Base-by-base conservation (phyloP, 257 asterid genomes). In the Ligustrum vulgare region DNA sequence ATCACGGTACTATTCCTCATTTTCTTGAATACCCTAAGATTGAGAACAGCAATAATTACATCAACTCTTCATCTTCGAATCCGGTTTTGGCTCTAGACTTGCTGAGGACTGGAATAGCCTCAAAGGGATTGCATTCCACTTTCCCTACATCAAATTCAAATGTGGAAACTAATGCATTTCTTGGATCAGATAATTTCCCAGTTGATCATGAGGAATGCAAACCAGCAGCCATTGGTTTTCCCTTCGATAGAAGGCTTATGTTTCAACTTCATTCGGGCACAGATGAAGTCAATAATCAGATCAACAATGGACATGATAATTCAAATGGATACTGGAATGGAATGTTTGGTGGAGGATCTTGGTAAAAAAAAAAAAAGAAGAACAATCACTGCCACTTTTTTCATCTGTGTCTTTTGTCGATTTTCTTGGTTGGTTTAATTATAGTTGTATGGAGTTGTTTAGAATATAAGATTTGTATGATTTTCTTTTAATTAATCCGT, bases 301-400 rank as follows among this genome's bases (percentile, higher is more conserved):
- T 60, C 15, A 60, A 23, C 67, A 87, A 84, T 75, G 89, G 86
- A 7, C 89, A 78, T 8, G 80, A 83, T 70, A 86, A 77, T 82
- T 72, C 89, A 49, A 85, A 82, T 83, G 92, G 93, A 68, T 88
- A 75, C 31, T 91, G 96, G 97, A 89, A 78, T 76, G 93, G 93
- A 66, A 86, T 89, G 87, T 75, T 89, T 71, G 87, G 93, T 69
- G 90, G 93, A 75, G 89, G 83, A 41, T 60, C 67, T 54, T 91
- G 92, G 91, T 86, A 76, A 78, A 71, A 67, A 69, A 49, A 41
- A 32, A 76, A 78, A 71, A 67, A 69, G 63, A 41, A 32, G 32
- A 54, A 8, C 28, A 32, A n/a, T 62, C n/a, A 58, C 49, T 28
- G 71, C 28, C 28, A 34, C 28, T 58, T 1, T 0, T 56, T 23